Conservation (phyloP, 495 filamentous ascomycete species). For the Cairneyella variabilis region DNA sequence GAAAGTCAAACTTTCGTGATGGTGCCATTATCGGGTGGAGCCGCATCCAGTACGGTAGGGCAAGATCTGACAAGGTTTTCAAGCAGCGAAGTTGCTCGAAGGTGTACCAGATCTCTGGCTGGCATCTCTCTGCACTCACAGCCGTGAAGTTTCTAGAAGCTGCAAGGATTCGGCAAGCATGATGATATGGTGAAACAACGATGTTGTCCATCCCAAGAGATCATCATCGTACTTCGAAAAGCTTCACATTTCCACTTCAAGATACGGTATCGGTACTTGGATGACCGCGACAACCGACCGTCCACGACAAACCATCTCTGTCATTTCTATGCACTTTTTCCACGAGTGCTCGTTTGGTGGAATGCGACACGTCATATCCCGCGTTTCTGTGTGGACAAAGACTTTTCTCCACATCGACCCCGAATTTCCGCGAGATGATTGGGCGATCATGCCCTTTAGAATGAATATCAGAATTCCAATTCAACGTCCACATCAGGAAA, state of each 20-base stretch:
- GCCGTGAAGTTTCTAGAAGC: background rate
- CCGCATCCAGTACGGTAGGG: background rate
- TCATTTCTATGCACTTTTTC: background rate
- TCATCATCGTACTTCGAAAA: too few species aligned
- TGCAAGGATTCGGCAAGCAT: background rate
- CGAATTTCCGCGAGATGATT: too few species aligned
- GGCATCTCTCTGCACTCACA: background rate
- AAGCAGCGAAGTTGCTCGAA: conserved; percentile 7
- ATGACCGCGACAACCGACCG: background rate
- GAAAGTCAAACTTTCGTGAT: background rate
- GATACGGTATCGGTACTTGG: background rate
- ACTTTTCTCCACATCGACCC: too few species aligned
- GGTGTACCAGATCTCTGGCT: background rate
- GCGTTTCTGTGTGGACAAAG: too few species aligned
- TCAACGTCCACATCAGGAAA: background rate
- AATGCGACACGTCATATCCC: background rate
- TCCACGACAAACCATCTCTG: background rate
- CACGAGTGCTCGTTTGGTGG: background rate
- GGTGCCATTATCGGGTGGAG: background rate
- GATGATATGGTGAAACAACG: background rate
- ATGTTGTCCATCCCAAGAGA: background rate
- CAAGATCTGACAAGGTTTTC: background rate
- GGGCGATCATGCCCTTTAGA: background rate
- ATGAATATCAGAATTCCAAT: background rate
- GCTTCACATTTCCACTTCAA: background rate